Conservation (phyloP, 768 basidiomycete species). For the Lactarius trivialis region DNA sequence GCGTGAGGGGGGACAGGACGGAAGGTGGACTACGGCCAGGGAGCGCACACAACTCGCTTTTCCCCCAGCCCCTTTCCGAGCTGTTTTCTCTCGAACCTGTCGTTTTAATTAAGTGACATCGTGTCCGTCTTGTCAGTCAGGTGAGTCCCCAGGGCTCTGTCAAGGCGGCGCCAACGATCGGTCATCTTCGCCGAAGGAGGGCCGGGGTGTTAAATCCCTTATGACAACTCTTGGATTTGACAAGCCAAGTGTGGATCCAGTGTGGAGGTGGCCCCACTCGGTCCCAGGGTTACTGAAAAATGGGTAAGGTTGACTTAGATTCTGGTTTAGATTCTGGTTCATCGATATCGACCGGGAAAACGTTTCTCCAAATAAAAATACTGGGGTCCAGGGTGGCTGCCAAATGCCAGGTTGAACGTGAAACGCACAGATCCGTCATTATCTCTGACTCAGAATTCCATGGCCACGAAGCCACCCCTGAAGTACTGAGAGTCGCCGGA, state of each 20-base stretch:
- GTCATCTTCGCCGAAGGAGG: neutral
- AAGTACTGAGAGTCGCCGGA: neutral
- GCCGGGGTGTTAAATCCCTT: no score
- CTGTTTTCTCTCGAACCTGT: no score
- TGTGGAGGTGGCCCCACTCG: neutral
- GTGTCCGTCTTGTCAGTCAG: neutral
- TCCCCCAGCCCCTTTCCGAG: no score
- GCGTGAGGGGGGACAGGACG: neutral
- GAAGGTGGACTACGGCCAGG: neutral
- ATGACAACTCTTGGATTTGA: neutral
- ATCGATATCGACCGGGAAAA: neutral
- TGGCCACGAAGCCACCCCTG: neutral
- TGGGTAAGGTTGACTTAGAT: neutral
- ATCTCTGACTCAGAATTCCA: neutral
- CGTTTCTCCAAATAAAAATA: neutral
- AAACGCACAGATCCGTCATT: neutral
- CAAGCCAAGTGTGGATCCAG: neutral
- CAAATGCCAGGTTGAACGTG: neutral
- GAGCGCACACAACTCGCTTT: no score
- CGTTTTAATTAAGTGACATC: neutral
- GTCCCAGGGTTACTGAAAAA: neutral
- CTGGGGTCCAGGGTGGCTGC: neutral
- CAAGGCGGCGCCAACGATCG: neutral
- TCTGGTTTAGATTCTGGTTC: no score
- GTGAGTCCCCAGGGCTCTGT: neutral